Conservation (phyloP, 148 eudicot genomes). For the Arctostaphylos glauca region DNA sequence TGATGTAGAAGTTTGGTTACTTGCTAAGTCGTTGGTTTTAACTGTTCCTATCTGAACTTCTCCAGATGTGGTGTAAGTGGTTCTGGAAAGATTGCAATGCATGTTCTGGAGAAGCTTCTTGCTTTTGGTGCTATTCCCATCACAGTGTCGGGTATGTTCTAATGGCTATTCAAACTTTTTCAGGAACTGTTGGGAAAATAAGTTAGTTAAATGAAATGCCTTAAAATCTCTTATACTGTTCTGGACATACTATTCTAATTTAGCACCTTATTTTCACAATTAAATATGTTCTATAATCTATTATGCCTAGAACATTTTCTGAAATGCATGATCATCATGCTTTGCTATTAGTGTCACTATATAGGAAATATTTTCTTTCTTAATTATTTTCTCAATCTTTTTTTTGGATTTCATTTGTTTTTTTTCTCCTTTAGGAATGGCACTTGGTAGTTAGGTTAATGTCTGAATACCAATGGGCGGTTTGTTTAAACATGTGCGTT, state of each 20-base stretch:
- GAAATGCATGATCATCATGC: neutral
- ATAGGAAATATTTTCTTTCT: neutral
- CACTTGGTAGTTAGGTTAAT: neutral
- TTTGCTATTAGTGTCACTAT: neutral
- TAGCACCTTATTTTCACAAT: neutral
- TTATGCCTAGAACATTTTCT: neutral
- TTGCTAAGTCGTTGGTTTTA: constrained; percentile 1
- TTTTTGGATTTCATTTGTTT: neutral
- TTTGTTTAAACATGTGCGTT: constrained; percentile 18
- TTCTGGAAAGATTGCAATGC: constrained; percentile 96
- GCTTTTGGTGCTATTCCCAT: constrained; percentile 90
- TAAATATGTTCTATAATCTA: neutral
- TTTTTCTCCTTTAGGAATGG: neutral
- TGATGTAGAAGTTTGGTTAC: neutral
- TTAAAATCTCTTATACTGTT: neutral
- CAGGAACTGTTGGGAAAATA: neutral
- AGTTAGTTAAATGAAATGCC: neutral
- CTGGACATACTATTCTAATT: neutral
- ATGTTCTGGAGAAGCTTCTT: constrained; percentile 94
- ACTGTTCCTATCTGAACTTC: constrained; percentile 17
- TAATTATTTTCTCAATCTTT: neutral
- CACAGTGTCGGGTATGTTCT: constrained; percentile 78
- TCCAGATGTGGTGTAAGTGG: constrained; percentile 96
- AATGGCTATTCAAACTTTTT: neutral
- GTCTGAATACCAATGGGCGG: constrained; percentile 1